Percentiles rank a stretch among this genome's conserved stretches.
Conservation (phyloP, 2,329 filamentous ascomycete species). For the Beauveria caledonica region DNA sequence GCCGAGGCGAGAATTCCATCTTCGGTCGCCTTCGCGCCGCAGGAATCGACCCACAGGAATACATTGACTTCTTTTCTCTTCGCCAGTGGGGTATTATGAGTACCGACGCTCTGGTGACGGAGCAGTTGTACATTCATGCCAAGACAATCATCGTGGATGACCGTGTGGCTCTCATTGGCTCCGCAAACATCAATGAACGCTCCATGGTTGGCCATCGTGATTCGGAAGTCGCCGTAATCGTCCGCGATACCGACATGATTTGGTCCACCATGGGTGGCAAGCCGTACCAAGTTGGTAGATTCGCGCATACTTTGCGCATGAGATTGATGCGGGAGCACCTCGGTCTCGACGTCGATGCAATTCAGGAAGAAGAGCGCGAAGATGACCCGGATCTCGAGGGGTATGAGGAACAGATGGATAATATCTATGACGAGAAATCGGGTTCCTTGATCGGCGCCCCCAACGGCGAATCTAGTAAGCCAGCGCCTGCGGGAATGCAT, state of each 20-base stretch:
- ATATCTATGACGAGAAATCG: slow-evolving; percentile 47
- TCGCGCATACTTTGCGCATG: slow-evolving; percentile 86
- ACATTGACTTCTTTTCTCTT: slow-evolving; percentile 90
- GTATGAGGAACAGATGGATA: slow-evolving; percentile 53
- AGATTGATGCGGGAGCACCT: slow-evolving; percentile 95
- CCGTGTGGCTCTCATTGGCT: slow-evolving; percentile 85
- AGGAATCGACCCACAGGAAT: slow-evolving; percentile 87
- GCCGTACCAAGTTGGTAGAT: slow-evolving; percentile 83
- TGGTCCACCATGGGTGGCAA: slow-evolving; percentile 85
- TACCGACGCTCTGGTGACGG: slow-evolving; percentile 76
- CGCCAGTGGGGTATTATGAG: slow-evolving; percentile 89
- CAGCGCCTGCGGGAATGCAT: slow-evolving; percentile 18
- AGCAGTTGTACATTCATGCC: slow-evolving; percentile 96
- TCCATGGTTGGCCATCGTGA: slow-evolving; percentile 90
- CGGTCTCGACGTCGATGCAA: slow-evolving; percentile 88
- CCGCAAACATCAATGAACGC: slow-evolving; percentile 96
- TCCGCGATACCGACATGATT: slow-evolving; percentile 88
- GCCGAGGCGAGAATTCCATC: slow-evolving; percentile 83
- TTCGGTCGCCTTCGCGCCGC: slow-evolving; percentile 73
- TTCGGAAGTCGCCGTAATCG: slow-evolving; percentile 82
- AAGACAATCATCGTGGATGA: slow-evolving; percentile 97
- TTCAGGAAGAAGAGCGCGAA: slow-evolving; percentile 69
- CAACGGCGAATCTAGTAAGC: slow-evolving; percentile 26
- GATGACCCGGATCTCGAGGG: slow-evolving; percentile 54
- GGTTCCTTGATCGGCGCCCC: slow-evolving; percentile 18